A percentile compares a stretch with the other conserved stretches of the same genome.
Evolutionary conservation across 768 basidiomycete genomes (phyloP).

Genomic region (Naganishia onofrii): DNA sequence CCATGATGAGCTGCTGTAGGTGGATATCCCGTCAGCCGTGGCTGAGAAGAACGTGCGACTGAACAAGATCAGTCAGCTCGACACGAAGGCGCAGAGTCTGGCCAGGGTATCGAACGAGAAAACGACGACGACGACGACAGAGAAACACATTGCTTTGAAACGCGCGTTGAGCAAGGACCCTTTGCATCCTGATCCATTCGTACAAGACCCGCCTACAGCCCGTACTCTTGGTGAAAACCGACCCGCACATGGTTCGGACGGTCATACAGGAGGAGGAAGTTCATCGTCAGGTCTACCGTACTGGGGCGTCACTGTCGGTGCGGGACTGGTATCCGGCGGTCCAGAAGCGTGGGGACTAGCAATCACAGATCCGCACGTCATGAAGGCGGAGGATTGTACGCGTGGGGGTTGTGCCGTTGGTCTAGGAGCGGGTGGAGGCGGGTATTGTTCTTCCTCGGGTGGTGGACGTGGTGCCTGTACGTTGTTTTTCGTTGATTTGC

Average conservation of each 20-base stretch:
- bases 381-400: slow-evolving; percentile 2
- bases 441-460: slow-evolving; percentile 7
- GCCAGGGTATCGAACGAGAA: not conserved
- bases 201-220: slow-evolving; percentile 1
- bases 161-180: slow-evolving; percentile 14
- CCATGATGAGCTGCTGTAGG: not conserved
- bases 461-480: slow-evolving; percentile 16
- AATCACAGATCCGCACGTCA: slow-evolving; percentile 15
- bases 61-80: slow-evolving; percentile 1
- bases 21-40: not conserved
- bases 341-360: slow-evolving; percentile 26
- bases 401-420: slow-evolving; percentile 27
- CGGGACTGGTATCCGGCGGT: slow-evolving; percentile 12
- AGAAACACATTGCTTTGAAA: slow-evolving; percentile 12
- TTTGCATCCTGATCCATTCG: slow-evolving; percentile 23
- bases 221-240: no score
- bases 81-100: not conserved
- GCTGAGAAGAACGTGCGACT: not conserved
- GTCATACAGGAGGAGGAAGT: no score
- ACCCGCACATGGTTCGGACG: no score
- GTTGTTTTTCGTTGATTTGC: no score
- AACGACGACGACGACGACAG: no score
- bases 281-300: slow-evolving; percentile 2
- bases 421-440: slow-evolving; percentile 18
- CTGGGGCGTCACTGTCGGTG: slow-evolving; percentile 24